Conservation (phyloP, 1,139 yeast species). For the Blastobotrys arbuscula region DNA sequence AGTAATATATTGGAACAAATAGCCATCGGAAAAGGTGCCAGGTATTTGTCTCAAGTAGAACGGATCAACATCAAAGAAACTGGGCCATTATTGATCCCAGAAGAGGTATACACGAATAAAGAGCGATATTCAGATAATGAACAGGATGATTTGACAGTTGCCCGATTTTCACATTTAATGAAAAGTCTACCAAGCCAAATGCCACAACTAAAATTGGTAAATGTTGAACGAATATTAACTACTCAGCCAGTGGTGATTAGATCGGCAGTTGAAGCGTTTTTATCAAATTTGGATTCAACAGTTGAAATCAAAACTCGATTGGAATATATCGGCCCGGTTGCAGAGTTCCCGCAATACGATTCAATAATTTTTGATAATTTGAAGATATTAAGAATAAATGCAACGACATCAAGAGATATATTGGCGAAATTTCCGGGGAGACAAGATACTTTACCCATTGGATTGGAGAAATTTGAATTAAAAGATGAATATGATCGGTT, state of each 20-base stretch:
- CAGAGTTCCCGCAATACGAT: constrained; percentile 1
- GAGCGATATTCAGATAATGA: neutral
- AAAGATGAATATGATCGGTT: neutral
- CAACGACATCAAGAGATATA: neutral
- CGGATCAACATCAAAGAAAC: constrained; percentile 4
- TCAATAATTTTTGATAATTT: neutral
- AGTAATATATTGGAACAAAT: neutral
- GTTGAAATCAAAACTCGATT: neutral
- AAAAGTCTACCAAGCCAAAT: neutral
- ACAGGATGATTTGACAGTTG: neutral
- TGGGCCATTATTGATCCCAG: constrained; percentile 1
- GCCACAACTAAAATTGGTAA: neutral
- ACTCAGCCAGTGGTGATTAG: neutral
- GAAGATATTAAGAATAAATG: neutral
- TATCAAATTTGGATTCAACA: neutral
- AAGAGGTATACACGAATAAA: neutral
- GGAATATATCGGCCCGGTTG: neutral
- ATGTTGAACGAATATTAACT: constrained; percentile 7
- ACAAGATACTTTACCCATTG: neutral
- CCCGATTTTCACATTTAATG: constrained; percentile 1
- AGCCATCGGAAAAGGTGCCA: neutral
- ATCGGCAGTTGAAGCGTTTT: neutral
- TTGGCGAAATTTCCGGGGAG: constrained; percentile 1
- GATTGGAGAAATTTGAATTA: constrained; percentile 5
- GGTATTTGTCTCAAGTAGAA: neutral